A percentile compares a stretch with the other conserved stretches of the same genome.
phyloP scores from a whole-genome alignment of 1,284 basidiomycete species.

The Spongispora temasekensis region DNA sequence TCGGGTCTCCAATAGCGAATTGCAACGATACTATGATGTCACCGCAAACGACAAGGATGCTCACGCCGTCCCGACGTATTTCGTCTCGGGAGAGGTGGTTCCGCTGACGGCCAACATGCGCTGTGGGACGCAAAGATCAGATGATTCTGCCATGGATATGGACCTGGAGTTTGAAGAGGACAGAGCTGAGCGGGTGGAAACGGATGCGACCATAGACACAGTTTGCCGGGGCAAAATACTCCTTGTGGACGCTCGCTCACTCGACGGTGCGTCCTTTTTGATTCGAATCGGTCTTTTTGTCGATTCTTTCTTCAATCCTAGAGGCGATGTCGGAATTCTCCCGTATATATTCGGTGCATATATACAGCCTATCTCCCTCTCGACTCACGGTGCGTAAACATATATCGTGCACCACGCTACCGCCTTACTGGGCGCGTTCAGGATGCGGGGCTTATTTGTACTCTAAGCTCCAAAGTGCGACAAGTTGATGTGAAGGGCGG shows the following conservation, averaged over 20 bases:
- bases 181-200: conserved; percentile 5
- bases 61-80: conserved; percentile 63
- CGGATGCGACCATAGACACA: conserved; percentile 35
- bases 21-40: conserved; percentile 57
- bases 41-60: conserved; percentile 40
- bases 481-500: conserved; percentile 50
- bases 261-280: conserved; percentile 52
- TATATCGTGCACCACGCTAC: neutral
- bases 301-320: conserved; percentile 27
- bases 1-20: too few species aligned
- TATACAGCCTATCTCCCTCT: conserved; percentile 69
- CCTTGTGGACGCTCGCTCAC: conserved; percentile 57
- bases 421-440: conserved; percentile 25
- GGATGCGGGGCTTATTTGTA: conserved; percentile 63
- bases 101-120: conserved; percentile 15
- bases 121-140: too few species aligned
- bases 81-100: conserved; percentile 55
- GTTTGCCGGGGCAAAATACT: conserved; percentile 44
- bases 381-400: conserved; percentile 51
- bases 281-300: neutral
- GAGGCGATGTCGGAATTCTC: conserved; percentile 52
- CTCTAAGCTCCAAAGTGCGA: conserved; percentile 49
- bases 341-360: conserved; percentile 52
- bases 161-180: conserved; percentile 42
- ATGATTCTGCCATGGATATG: conserved; percentile 47